Percentiles rank a stretch among this genome's conserved stretches.
phyloP scores from a whole-genome alignment of 257 asterid genomes.

The Avicennia marina region DNA sequence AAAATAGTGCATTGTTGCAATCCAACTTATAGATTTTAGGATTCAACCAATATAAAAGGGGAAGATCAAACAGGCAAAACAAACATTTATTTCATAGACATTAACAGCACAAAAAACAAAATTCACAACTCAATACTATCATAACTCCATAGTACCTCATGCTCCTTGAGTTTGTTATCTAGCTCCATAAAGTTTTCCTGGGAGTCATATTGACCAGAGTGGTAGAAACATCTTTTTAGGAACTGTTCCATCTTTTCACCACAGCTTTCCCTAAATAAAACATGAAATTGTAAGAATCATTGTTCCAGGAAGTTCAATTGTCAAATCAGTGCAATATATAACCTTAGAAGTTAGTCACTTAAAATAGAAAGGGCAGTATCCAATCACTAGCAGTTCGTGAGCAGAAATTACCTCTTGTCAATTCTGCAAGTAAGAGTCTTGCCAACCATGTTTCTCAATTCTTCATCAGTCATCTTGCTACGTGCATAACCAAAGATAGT shows the following conservation, averaged over 20 bases:
- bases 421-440: conserved; percentile 94
- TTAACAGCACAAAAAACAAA: background rate
- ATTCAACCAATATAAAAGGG: too few relatives aligned
- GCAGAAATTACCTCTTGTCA: conserved; percentile 58
- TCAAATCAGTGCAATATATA: too few relatives aligned
- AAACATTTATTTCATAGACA: too few relatives aligned
- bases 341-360: too few relatives aligned
- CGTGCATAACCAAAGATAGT: conserved; percentile 90
- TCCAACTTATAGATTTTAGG: too few relatives aligned
- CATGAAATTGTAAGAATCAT: conserved; percentile 13
- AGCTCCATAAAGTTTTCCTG: conserved; percentile 64
- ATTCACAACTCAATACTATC: background rate
- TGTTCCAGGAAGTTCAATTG: too few relatives aligned
- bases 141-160: conserved; percentile 55
- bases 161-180: conserved; percentile 69
- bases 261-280: conserved; percentile 71
- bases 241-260: conserved; percentile 91
- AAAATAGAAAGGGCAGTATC: too few relatives aligned
- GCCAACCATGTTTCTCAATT: conserved; percentile 86
- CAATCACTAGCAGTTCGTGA: background rate
- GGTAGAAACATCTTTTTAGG: conserved; percentile 80
- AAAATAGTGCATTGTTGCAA: too few relatives aligned
- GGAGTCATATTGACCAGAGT: conserved; percentile 86
- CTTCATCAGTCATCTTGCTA: conserved; percentile 97
- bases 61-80: too few relatives aligned